Percentiles rank a stretch among this genome's conserved stretches.
Conservation (phyloP, 2,329 filamentous ascomycete genomes). For the Blumeria hordei region DNA sequence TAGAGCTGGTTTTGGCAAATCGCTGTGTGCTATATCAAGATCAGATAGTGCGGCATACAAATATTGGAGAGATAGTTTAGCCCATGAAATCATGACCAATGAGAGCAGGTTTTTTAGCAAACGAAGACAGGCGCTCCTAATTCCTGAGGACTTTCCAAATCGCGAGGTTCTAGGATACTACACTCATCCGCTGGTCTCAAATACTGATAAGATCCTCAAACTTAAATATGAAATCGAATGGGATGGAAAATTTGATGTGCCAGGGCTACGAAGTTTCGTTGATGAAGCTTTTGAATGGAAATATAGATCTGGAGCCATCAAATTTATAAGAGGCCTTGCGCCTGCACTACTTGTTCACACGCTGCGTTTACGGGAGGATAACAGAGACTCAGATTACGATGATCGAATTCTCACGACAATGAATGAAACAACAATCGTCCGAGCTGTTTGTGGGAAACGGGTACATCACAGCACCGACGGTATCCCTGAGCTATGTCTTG, state of each 20-base stretch:
- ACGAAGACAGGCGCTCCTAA: constrained; percentile 46
- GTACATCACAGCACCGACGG: constrained; percentile 52
- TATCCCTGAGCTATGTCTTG: constrained; percentile 52
- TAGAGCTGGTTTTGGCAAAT: constrained; percentile 59
- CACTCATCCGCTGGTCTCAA: constrained; percentile 63
- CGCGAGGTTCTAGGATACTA: constrained; percentile 64
- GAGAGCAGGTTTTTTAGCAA: constrained; percentile 57
- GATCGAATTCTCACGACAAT: constrained; percentile 18
- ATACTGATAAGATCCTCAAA: constrained; percentile 26
- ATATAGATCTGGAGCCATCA: constrained; percentile 52
- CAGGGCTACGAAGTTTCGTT: constrained; percentile 47
- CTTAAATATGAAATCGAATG: constrained; percentile 31
- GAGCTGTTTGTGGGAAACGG: constrained; percentile 41
- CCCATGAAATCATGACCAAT: constrained; percentile 61
- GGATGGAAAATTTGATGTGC: constrained; percentile 38
- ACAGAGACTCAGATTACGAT: constrained; percentile 16
- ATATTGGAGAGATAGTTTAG: constrained; percentile 47
- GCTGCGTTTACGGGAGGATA: constrained; percentile 20
- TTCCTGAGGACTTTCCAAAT: constrained; percentile 66
- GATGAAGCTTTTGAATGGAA: constrained; percentile 72
- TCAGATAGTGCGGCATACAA: constrained; percentile 33
- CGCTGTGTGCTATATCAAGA: constrained; percentile 40
- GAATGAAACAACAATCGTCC: constrained; percentile 30
- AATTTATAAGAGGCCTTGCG: constrained; percentile 60
- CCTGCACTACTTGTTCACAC: constrained; percentile 47